Evolutionary conservation across 805 yeast species (phyloP), one percentile per base, ranked within the genome.

Genomic region (Lipomyces starkeyi): DNA sequence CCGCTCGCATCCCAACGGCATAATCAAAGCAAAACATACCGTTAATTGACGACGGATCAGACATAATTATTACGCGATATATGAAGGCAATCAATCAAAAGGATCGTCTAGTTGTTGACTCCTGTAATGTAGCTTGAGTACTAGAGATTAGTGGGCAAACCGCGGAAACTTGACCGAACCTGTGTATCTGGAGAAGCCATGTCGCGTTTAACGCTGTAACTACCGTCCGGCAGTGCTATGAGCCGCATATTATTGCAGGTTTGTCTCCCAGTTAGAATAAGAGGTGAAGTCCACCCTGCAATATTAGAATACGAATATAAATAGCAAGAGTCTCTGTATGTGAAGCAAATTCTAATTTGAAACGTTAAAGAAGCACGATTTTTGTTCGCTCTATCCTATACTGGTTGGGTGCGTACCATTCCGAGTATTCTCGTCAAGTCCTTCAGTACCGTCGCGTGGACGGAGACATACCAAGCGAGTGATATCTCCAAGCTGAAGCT

Each of bases 31-130:
- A 53, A 54, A 17, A n/a, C 67, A 22, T 53, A 68, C 71, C 71
- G 52, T 68, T 68, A 37, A 68, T 68, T 25, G 59, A 43, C 22
- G 71, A 68, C 0, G 71, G 71, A 63, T 68, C 66, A 27, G 70
- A 66, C 71, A 68, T 68, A 32, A 20, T 61, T 43, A n/a, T 17
- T 43, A n/a, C 8, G 7, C 1, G 49, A 43, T 37, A 37, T 2
- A 37, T 37, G 17, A 37, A 37, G 14, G 17, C 17, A 37, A 11
- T 43, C 49, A 17, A 6, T n/a, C 8, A 43, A n/a, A 17, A 13
- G 9, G 49, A 43, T 17, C 6, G 9, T 2, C 9, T 43, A 43
- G 49, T 6, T 3, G 49, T 17, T 43, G 11, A n/a, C 49, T 40
- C 17, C 6, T 43, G 32, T 29, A 29, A 43, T 43, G 5, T 17